Conservation (phyloP, 495 filamentous ascomycete species). For the Lasiosphaeriaceae sp. region DNA sequence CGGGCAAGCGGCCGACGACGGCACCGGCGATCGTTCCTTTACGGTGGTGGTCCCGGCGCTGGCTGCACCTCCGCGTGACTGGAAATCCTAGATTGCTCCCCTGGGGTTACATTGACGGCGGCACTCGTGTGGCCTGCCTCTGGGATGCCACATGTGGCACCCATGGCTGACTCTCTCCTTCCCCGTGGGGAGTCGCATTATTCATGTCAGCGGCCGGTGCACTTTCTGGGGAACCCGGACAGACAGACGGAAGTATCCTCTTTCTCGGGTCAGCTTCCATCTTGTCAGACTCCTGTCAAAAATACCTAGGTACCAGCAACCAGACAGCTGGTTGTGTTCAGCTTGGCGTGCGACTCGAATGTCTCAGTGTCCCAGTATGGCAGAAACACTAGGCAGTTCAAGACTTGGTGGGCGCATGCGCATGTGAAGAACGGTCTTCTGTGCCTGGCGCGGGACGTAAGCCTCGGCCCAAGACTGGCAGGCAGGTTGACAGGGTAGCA, state of each 20-base stretch:
- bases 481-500: not conserved
- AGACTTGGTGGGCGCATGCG: not conserved
- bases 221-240: too few species aligned
- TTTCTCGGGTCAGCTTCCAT: too few species aligned
- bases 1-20: conserved; percentile 20
- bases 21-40: not conserved
- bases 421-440: not conserved
- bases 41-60: not conserved
- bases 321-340: too few species aligned
- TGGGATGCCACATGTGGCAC: not conserved
- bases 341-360: too few species aligned
- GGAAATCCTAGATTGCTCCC: too few species aligned
- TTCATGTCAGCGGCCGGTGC: too few species aligned
- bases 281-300: too few species aligned
- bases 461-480: not conserved
- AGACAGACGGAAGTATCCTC: too few species aligned
- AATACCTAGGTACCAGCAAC: too few species aligned
- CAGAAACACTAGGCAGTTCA: too few species aligned
- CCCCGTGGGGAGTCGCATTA: not conserved
- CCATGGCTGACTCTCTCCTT: not conserved
- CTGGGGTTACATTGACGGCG: too few species aligned
- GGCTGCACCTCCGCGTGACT: not conserved
- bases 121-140: not conserved
- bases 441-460: not conserved
- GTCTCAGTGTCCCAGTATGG: too few species aligned